These are phyloP conservation scores for Pythium chondricola DNA, from an alignment of 352 stramenopile species.

Conservation along the genomic window DNA sequence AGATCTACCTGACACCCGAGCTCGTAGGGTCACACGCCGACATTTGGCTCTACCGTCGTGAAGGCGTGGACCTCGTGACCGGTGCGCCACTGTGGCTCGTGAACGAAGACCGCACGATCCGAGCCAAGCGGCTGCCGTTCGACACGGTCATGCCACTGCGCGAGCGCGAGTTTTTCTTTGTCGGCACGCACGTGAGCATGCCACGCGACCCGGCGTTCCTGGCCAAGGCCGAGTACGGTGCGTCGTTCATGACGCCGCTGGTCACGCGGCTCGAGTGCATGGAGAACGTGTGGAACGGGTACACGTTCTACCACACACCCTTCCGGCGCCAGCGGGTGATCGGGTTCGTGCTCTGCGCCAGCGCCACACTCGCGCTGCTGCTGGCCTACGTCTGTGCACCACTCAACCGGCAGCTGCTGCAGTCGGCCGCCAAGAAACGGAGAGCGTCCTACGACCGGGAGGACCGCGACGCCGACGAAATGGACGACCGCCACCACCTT, in stretches of 20 bases:
- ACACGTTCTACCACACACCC: constrained; percentile 58
- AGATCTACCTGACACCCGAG: constrained; percentile 54
- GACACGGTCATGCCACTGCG: constrained; percentile 58
- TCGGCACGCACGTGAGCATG: constrained; percentile 45
- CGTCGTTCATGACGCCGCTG: constrained; percentile 62
- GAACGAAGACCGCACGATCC: constrained; percentile 67
- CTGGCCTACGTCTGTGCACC: constrained; percentile 5
- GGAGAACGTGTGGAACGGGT: constrained; percentile 73
- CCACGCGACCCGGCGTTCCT: constrained; percentile 53
- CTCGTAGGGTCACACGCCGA: constrained; percentile 55
- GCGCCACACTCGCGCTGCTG: constrained; percentile 18
- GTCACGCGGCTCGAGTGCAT: constrained; percentile 74
- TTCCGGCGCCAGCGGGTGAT: constrained; percentile 17
- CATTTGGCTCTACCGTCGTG: constrained; percentile 66
- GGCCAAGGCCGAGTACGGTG: constrained; percentile 59
- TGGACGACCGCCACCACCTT: constrained; percentile 8
- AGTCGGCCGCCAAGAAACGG: constrained; percentile 3
- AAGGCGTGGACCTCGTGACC: constrained; percentile 32
- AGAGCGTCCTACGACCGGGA: neutral
- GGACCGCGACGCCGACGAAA: neutral
- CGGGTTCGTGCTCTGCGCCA: constrained; percentile 22
- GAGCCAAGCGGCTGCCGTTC: constrained; percentile 52
- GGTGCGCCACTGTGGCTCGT: constrained; percentile 41
- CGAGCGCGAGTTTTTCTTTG: constrained; percentile 33
- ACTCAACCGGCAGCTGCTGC: constrained; percentile 4